Percentiles rank a stretch among this genome's conserved stretches.
Evolutionary conservation across 257 asterid genomes (phyloP).

Genomic region (Solanum dulcamara): DNA sequence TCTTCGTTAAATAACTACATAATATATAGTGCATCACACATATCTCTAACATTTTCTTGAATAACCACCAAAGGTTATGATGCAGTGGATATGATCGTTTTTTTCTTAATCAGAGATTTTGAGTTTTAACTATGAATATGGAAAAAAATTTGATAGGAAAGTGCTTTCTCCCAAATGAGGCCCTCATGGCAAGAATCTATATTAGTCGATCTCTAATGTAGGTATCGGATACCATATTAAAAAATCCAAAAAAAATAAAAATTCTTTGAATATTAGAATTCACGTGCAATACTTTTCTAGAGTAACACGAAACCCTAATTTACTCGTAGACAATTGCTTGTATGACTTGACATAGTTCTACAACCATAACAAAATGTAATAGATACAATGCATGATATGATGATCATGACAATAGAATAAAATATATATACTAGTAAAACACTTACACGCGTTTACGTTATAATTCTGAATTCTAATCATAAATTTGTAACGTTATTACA

Average conservation of each 20-base stretch:
- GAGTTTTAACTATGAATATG: accelerated
- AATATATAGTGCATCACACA: not conserved
- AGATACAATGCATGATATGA: not conserved
- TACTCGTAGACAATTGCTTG: not conserved
- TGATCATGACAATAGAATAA: not conserved
- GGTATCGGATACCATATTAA: too few species aligned
- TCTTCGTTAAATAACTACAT: not conserved
- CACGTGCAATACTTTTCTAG: not conserved
- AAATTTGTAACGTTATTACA: not conserved
- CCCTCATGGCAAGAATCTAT: not conserved
- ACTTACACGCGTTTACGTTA: not conserved
- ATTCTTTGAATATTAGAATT: not conserved
- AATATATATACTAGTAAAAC: not conserved
- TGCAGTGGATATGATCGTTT: not conserved
- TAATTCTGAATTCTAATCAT: not conserved
- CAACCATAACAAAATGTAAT: not conserved
- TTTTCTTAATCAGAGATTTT: too few species aligned
- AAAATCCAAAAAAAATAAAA: not conserved
- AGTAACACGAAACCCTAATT: not conserved
- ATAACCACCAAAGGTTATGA: not conserved
- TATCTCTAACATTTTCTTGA: not conserved
- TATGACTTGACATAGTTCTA: not conserved
- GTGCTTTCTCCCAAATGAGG: too few species aligned
- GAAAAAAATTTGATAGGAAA: too few species aligned
- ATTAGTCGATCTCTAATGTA: too few species aligned